A percentile compares a stretch with the other conserved stretches of the same genome.
These are phyloP conservation scores for Lasiodiplodia gonubiensis DNA, from an alignment of 2,329 filamentous ascomycete species.

Conservation along the genomic window DNA sequence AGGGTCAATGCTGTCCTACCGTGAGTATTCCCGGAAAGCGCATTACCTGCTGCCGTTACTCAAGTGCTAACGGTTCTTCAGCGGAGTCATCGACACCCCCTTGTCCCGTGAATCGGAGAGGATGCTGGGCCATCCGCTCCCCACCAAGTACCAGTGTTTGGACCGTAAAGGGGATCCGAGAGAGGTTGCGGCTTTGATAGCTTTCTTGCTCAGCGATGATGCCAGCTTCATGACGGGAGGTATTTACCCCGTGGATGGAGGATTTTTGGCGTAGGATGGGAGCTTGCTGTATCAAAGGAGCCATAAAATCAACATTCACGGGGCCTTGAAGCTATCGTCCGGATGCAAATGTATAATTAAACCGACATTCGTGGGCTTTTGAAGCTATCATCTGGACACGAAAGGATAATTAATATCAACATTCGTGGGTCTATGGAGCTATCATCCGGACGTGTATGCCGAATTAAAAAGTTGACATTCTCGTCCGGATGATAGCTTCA, in stretches of 20 bases:
- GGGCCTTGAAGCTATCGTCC: no score
- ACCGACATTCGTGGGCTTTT: no score
- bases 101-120: background rate
- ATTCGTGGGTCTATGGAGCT: no score
- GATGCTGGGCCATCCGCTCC: background rate
- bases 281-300: no score
- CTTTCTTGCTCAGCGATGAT: slow-evolving; percentile 52
- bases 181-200: slow-evolving; percentile 46
- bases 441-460: no score
- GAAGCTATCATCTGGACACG: no score
- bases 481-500: no score
- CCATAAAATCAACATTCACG: no score
- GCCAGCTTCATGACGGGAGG: slow-evolving; percentile 50
- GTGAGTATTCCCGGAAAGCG: slow-evolving; percentile 28
- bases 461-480: no score
- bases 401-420: no score
- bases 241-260: slow-evolving; percentile 50
- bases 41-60: background rate
- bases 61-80: background rate
- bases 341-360: no score
- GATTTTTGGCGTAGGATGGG: slow-evolving; percentile 30
- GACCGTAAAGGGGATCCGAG: slow-evolving; percentile 32
- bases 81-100: background rate
- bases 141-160: background rate
- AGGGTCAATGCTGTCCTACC: slow-evolving; percentile 31